A percentile compares a stretch with the other conserved stretches of the same genome.
Conservation (phyloP, 148 eudicot genomes). For the Chenopodium suecicum region DNA sequence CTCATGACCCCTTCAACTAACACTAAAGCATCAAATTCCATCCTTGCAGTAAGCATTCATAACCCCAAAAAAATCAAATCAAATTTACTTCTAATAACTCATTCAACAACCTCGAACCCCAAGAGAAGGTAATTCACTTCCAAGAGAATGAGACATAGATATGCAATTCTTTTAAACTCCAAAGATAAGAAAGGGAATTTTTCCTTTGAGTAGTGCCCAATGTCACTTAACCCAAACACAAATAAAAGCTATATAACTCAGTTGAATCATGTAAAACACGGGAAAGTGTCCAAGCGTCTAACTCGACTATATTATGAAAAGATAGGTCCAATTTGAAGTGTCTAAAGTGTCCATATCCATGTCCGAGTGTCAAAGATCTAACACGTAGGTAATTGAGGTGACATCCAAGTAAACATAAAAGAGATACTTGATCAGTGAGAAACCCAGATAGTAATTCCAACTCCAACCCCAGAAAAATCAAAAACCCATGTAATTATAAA, state of each 20-base stretch:
- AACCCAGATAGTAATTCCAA: slow-evolving; percentile 11
- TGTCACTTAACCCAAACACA: neutral
- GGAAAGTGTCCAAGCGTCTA: too few species aligned
- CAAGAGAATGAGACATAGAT: neutral
- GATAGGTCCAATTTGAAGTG: too few species aligned
- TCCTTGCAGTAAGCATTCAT: neutral
- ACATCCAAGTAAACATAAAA: too few species aligned
- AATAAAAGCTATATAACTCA: neutral
- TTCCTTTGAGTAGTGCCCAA: neutral
- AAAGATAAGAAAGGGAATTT: neutral
- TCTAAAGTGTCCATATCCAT: too few species aligned
- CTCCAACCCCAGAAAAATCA: slow-evolving; percentile 13
- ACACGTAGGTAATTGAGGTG: too few species aligned
- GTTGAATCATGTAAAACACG: too few species aligned
- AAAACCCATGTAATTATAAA: slow-evolving; percentile 12
- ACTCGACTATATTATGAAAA: too few species aligned
- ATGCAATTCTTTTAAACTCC: neutral
- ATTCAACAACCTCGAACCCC: slow-evolving; percentile 5
- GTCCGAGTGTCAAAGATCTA: too few species aligned
- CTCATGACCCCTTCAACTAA: neutral
- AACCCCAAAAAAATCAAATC: too few species aligned
- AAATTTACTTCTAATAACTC: neutral
- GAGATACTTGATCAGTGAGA: neutral
- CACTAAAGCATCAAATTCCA: neutral
- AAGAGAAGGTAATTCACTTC: neutral